Conservation (phyloP, 371 early-diverging fungal genomes). For the Zopfochytrium polystomum region DNA sequence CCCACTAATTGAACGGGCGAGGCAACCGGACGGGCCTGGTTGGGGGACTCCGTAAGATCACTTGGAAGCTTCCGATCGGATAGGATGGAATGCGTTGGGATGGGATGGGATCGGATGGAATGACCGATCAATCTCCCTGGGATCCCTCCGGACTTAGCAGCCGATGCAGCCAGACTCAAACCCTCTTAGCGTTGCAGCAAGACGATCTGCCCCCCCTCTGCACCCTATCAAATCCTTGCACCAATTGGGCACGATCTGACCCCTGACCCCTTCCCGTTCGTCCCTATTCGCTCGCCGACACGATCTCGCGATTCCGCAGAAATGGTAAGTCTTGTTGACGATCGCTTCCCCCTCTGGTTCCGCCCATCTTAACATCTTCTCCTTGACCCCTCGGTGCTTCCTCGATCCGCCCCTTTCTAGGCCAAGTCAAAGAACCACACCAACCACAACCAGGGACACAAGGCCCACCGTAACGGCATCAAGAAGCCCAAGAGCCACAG, state of each 20-base stretch:
- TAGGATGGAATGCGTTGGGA: neutral
- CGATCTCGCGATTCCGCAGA: too few relatives aligned
- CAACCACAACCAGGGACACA: constrained; percentile 99
- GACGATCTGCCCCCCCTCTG: too few relatives aligned
- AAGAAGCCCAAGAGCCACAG: constrained; percentile 89
- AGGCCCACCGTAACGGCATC: constrained; percentile 95
- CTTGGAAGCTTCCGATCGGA: neutral
- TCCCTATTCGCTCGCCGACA: too few relatives aligned
- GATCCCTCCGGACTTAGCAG: neutral
- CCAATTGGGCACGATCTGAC: too few relatives aligned
- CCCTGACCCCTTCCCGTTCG: too few relatives aligned
- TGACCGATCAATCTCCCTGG: neutral
- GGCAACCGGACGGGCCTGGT: too few relatives aligned
- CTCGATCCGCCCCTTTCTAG: constrained; percentile 6
- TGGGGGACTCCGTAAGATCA: too few relatives aligned
- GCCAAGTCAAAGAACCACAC: constrained; percentile 90
- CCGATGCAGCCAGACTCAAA: neutral
- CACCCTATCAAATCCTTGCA: too few relatives aligned
- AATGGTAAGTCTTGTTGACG: constrained; percentile 1
- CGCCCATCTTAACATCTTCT: neutral
- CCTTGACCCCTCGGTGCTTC: neutral
- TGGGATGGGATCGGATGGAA: neutral
- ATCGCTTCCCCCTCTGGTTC: neutral
- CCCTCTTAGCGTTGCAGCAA: too few relatives aligned
- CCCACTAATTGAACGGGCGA: too few relatives aligned